Evolutionary conservation across 306 rosid genomes (phyloP).

Genomic region (Dalbergia cultrata): DNA sequence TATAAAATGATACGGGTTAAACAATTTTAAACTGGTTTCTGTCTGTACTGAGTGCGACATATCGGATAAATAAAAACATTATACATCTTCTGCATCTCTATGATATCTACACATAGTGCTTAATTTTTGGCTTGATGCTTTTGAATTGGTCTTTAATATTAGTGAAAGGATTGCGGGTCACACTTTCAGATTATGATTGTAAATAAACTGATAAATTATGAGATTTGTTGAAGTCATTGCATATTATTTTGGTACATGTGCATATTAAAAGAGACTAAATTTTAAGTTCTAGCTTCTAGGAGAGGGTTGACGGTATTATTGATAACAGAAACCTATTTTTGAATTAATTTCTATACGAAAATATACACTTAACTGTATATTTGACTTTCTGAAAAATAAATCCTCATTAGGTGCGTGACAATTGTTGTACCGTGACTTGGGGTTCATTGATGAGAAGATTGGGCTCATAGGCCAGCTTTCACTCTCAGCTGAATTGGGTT

Average conservation of each 20-base stretch:
- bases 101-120: too few species aligned
- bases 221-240: not conserved
- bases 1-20: too few species aligned
- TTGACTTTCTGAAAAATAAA: not conserved
- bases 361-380: not conserved
- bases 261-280: too few species aligned
- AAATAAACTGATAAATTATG: not conserved
- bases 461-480: too few species aligned
- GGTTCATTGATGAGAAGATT: not conserved
- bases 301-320: not conserved
- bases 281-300: not conserved
- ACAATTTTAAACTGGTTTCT: too few species aligned
- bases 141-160: not conserved
- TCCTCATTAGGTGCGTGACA: not conserved
- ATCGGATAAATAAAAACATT: too few species aligned
- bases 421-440: not conserved
- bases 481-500: too few species aligned
- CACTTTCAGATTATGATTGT: not conserved
- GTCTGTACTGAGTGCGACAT: not conserved
- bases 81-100: too few species aligned
- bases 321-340: not conserved
- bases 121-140: not conserved
- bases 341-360: not conserved
- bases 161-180: not conserved
- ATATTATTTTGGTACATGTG: too few species aligned